Evolutionary conservation across 1,284 basidiomycete genomes (phyloP), one percentile per base, ranked within the genome.

Genomic region (Ceratobasidium theobromae): DNA sequence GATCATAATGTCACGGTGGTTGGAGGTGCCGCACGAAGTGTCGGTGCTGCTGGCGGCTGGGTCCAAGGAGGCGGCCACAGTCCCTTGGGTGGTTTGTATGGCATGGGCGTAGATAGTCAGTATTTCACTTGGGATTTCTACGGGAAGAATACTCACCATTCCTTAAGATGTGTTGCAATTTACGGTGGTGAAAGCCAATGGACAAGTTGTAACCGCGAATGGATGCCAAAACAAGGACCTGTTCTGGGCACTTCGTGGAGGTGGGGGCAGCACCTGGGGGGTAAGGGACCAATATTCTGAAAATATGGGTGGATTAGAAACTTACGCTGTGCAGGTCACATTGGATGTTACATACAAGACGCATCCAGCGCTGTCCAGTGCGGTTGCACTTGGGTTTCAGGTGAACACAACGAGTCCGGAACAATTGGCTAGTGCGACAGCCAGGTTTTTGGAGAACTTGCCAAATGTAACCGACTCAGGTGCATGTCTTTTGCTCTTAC

Each of bases 91-190:
- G n/a, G 32, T 3, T 14, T 43, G 25, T 68, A 68, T 28, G 67
- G 67, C 8, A 52, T 68, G 64, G 67, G 60, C 9, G 67, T 65
- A 5, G 67, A 68, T 33, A 68, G 67, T 68, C 32, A 38, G 60
- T 23, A 18, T 38, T n/a, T n/a, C n/a, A 48, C 12, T 27, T 35
- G 16, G 21, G 16, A 12, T n/a, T 32, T 4, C 14, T 41, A 11
- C 2, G 14, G 3, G 3, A 28, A 33, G 6, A 2, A 40, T 49
- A 35, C 16, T n/a, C 27, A 35, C 25, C 12, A 16, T 23, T n/a
- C 6, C 3, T 32, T 18, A 23, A 68, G 67, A 68, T 28, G 60
- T 65, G 8, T 9, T 68, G 2, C 67, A 68, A 25, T 65, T 57
- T 41, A 21, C 28, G 53, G 35, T 68, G 18, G 60, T 68, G 14